Base-by-base conservation (phyloP, 805 yeast species). In the Candida krabiensis region DNA sequence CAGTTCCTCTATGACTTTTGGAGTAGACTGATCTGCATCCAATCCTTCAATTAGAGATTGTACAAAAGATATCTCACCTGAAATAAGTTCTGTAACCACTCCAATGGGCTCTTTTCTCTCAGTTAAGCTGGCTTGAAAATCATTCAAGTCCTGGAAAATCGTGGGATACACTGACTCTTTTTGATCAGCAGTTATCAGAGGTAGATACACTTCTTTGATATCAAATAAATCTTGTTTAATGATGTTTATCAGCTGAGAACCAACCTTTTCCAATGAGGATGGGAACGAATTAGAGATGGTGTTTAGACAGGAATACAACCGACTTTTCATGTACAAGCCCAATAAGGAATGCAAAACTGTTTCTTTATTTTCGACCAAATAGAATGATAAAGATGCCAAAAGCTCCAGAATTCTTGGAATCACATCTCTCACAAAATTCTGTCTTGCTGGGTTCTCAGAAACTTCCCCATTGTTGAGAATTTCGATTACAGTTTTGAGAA, bases 381-480 rank as follows among this genome's bases (percentile, higher is more conserved):
- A 29, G 3, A 30, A 25, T 5, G 53, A 37, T 4, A 58, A n/a
- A 2, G 35, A 31, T 3, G 43, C 37, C 4, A 58, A 35, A 4
- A 67, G 33, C 15, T 56, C 56, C n/a, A 51, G 38, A 0, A 61
- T 40, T 13, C 49, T 43, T 3, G 63, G 61, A 9, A 63, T 36
- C 4, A 50, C 48, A 9, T 48, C 43, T n/a, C 56, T 40, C 3
- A 71, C 71, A 28, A 68, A 60, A 4, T 47, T 45, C 24, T 58
- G 59, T 40, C 81, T 66, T 2, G 53, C 51, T 1, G 58, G 55
- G 44, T 61, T 62, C 9, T 58, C 66, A 19, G 65, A 59, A 0
- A 75, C 70, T 38, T 73, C 79, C 0, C 78, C 73, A 41, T 72
- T 67, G 41, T 73, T 71, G 36, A 84, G 66, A 35, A 77, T 80